phyloP scores from a whole-genome alignment of 2,329 filamentous ascomycete species.

The Fusarium napiforme region DNA sequence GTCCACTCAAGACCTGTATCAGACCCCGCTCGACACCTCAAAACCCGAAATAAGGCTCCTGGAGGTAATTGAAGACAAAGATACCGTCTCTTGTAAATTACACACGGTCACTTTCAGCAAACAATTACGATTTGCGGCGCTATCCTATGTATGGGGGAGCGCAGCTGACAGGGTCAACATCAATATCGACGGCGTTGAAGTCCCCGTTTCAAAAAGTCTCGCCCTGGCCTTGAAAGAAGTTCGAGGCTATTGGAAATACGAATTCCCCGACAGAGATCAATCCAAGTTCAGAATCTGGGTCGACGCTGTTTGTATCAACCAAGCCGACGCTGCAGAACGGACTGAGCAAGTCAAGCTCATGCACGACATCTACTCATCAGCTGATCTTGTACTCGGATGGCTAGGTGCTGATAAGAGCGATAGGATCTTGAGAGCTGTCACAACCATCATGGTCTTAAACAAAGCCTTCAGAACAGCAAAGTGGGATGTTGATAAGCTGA shows the following conservation, averaged over 20 bases:
- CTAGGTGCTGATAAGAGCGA: not conserved
- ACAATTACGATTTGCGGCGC: not conserved
- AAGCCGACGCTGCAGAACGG: not conserved
- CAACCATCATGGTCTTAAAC: not conserved
- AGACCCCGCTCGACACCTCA: not conserved
- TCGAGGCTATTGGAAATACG: not conserved
- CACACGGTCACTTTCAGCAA: not conserved
- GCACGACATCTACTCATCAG: conserved; percentile 2
- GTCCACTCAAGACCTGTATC: not conserved
- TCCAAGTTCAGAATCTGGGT: conserved; percentile 4
- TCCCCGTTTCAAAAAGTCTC: not conserved
- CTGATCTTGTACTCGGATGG: conserved; percentile 7
- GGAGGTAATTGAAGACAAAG: not conserved
- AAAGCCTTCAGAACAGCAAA: not conserved
- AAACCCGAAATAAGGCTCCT: not conserved
- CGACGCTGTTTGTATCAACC: conserved; percentile 2
- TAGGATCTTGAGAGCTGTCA: not conserved
- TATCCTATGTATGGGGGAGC: not conserved
- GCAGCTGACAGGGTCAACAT: not conserved
- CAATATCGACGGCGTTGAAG: not conserved
- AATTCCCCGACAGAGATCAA: not conserved
- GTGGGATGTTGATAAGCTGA: not conserved
- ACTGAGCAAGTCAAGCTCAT: conserved; percentile 19
- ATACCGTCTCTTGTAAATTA: not conserved
- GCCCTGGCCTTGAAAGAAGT: not conserved